These are phyloP conservation scores for Tolypocladium sp. DNA, from an alignment of 2,329 filamentous ascomycete genomes.

Conservation along the genomic window DNA sequence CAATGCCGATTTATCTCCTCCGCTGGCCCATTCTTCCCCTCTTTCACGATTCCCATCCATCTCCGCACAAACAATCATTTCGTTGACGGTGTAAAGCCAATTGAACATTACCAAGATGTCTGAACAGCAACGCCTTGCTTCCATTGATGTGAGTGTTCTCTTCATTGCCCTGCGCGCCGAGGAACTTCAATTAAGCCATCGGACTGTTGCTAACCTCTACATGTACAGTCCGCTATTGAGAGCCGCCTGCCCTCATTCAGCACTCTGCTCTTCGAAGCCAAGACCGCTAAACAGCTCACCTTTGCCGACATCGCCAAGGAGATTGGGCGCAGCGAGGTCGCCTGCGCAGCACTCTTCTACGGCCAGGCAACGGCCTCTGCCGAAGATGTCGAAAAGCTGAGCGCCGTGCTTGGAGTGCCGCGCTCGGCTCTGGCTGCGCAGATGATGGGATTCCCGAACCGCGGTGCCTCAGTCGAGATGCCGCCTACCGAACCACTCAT, in stretches of 20 bases:
- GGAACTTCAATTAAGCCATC: background rate
- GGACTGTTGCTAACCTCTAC: background rate
- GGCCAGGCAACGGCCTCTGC: conserved; percentile 68
- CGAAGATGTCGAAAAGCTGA: conserved; percentile 59
- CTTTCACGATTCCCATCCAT: background rate
- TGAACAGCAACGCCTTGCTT: background rate
- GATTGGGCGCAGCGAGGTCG: conserved; percentile 73
- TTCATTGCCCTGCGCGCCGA: background rate
- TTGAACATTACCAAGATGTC: background rate
- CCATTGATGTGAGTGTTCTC: background rate
- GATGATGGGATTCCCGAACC: conserved; percentile 67
- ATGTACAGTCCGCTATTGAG: conserved; percentile 50
- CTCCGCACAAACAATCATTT: background rate
- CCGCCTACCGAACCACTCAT: conserved; percentile 41
- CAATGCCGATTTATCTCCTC: background rate
- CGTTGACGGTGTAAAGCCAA: background rate
- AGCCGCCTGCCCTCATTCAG: conserved; percentile 63
- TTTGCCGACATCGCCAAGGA: conserved; percentile 71
- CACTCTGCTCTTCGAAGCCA: conserved; percentile 60
- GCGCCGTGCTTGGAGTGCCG: conserved; percentile 53
- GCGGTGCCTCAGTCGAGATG: conserved; percentile 51
- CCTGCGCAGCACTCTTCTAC: conserved; percentile 83
- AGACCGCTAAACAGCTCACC: conserved; percentile 63
- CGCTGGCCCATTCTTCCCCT: background rate
- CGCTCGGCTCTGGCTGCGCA: conserved; percentile 47